These are phyloP conservation scores for Davidsoniella neocaledoniae DNA, from an alignment of 2,329 filamentous ascomycete species.

Conservation along the genomic window DNA sequence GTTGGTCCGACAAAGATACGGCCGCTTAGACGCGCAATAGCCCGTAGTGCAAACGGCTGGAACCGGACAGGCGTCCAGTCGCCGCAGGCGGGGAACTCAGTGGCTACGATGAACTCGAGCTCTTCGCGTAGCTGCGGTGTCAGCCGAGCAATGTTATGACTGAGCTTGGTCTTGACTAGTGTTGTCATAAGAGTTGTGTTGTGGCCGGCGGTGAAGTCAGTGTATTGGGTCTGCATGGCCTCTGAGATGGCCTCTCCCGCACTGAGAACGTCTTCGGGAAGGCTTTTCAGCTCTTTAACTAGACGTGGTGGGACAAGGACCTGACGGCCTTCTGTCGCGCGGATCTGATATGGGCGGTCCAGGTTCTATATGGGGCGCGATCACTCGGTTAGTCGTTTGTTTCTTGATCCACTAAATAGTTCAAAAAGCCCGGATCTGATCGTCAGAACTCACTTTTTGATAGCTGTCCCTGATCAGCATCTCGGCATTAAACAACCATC, in stretches of 20 bases:
- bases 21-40: conserved; percentile 36
- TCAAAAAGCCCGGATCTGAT: too few relatives aligned
- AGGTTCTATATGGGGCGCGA: conserved; percentile 22
- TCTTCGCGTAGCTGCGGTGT: conserved; percentile 30
- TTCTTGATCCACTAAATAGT: too few relatives aligned
- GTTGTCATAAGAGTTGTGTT: conserved; percentile 28
- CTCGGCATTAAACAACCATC: conserved; percentile 36
- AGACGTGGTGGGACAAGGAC: conserved; percentile 29
- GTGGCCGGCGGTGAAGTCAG: conserved; percentile 30
- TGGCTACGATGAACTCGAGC: conserved; percentile 27
- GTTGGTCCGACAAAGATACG: conserved; percentile 34
- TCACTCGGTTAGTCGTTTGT: background rate
- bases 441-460: conserved; percentile 22
- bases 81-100: conserved; percentile 33
- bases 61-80: conserved; percentile 40
- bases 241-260: conserved; percentile 31
- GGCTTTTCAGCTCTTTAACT: conserved; percentile 28
- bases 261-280: conserved; percentile 32
- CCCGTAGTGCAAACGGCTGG: conserved; percentile 33
- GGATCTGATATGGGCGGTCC: conserved; percentile 33
- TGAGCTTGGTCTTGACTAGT: conserved; percentile 29
- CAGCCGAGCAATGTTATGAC: conserved; percentile 30
- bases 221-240: conserved; percentile 35
- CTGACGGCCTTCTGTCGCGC: conserved; percentile 32
- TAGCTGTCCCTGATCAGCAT: conserved; percentile 31